phyloP scores from a whole-genome alignment of 73 alveolate species.

The Paramecium pentaurelia region DNA sequence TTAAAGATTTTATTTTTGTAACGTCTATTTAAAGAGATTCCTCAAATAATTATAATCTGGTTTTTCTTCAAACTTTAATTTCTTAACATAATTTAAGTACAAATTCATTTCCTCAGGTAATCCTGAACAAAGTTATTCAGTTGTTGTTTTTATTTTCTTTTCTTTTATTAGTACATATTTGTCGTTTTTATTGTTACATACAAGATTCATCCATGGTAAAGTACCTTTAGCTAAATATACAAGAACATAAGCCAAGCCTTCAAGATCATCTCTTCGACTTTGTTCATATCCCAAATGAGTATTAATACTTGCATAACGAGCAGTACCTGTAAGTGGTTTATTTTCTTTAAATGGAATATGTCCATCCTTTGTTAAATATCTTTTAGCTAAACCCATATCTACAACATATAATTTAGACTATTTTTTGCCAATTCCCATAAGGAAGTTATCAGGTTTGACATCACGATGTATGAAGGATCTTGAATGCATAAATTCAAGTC shows the following conservation, averaged over 20 bases:
- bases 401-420: conserved; percentile 73
- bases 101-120: conserved; percentile 82
- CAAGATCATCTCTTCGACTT: conserved; percentile 87
- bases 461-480: conserved; percentile 81
- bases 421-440: conserved; percentile 72
- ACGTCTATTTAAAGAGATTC: conserved; percentile 52
- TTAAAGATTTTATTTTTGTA: not conserved
- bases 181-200: conserved; percentile 53
- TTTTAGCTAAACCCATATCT: conserved; percentile 92
- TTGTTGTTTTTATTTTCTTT: conserved; percentile 73
- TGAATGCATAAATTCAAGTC: conserved; percentile 80
- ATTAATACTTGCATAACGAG: conserved; percentile 78
- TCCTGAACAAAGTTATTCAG: conserved; percentile 76
- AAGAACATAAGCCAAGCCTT: conserved; percentile 73
- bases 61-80: conserved; percentile 86
- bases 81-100: conserved; percentile 84
- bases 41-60: conserved; percentile 75
- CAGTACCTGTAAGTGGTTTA: conserved; percentile 91
- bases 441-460: conserved; percentile 87
- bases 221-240: conserved; percentile 69
- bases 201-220: conserved; percentile 81
- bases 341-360: conserved; percentile 79
- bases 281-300: conserved; percentile 84
- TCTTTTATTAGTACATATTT: conserved; percentile 82
- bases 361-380: conserved; percentile 61